Evolutionary conservation across 2,329 filamentous ascomycete species (phyloP).

Genomic region (Cladophialophora yegresii): DNA sequence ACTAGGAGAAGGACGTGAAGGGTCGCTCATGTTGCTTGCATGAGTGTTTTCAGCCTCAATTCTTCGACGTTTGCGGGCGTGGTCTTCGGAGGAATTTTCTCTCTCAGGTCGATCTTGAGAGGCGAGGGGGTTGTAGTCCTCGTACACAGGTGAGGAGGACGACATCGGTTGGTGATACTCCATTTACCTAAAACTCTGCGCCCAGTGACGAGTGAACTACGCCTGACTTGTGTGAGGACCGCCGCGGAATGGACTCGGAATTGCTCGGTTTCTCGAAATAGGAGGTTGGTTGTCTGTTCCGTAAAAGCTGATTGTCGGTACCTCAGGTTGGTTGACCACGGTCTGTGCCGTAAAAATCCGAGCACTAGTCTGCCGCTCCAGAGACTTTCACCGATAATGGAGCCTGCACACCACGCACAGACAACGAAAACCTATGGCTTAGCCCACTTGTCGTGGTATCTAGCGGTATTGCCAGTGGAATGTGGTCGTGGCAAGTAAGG

Average conservation of each 20-base stretch:
- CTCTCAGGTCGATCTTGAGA: conserved; percentile 25
- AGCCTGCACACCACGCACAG: not conserved
- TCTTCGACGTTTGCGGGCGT: conserved; percentile 30
- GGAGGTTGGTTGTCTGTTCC: not conserved
- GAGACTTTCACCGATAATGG: not conserved
- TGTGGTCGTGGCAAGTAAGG: not conserved
- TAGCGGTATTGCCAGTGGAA: not conserved
- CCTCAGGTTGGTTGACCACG: conserved; percentile 15
- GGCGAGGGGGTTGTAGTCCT: conserved; percentile 22
- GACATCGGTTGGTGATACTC: conserved; percentile 19
- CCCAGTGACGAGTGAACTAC: not conserved
- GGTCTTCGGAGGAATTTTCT: conserved; percentile 20
- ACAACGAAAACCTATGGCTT: not conserved
- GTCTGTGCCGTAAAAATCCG: conserved; percentile 3
- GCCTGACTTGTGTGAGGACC: not conserved
- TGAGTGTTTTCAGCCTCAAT: conserved; percentile 16
- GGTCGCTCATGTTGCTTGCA: conserved; percentile 20
- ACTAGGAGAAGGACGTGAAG: conserved; percentile 8
- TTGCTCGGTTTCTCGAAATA: not conserved
- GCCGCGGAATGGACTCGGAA: not conserved
- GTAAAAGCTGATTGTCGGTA: not conserved
- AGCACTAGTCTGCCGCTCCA: not conserved
- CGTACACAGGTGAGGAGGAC: conserved; percentile 26
- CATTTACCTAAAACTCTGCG: conserved; percentile 10
- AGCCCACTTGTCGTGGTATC: not conserved